These are phyloP conservation scores for Samsoniella hepiali DNA, from an alignment of 2,329 filamentous ascomycete species.

Conservation along the genomic window DNA sequence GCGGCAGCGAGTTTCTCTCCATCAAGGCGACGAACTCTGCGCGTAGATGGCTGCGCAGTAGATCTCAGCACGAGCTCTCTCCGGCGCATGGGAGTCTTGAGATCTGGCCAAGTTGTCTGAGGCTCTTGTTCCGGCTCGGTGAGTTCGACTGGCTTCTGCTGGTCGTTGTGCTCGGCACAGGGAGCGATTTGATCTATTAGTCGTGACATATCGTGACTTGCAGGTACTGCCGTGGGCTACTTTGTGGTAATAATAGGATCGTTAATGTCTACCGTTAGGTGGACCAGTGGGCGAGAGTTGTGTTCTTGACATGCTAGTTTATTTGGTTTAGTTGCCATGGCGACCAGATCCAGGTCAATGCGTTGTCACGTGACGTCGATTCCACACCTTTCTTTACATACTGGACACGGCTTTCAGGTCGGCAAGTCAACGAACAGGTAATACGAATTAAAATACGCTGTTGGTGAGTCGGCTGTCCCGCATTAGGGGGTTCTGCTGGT, in stretches of 20 bases:
- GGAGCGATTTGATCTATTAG: neutral
- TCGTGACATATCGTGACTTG: constrained; percentile 7
- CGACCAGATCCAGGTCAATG: neutral
- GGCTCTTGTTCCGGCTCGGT: neutral
- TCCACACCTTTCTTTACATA: too few species aligned
- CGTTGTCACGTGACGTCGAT: neutral
- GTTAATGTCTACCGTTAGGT: neutral
- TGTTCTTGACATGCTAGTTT: neutral
- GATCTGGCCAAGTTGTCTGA: neutral
- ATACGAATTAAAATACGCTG: too few species aligned
- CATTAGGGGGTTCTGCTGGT: too few species aligned
- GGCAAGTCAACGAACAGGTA: too few species aligned
- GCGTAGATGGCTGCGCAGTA: constrained; percentile 25
- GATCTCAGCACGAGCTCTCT: constrained; percentile 27
- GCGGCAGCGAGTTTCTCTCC: constrained; percentile 21
- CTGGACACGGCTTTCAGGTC: too few species aligned
- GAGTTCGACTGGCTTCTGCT: neutral
- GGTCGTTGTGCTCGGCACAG: neutral
- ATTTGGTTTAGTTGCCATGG: constrained; percentile 6
- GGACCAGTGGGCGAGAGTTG: neutral
- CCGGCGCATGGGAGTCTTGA: constrained; percentile 15
- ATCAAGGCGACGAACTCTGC: constrained; percentile 32
- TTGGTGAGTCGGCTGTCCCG: too few species aligned
- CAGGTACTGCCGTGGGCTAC: neutral
- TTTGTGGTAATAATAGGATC: neutral